Percentiles rank a stretch among this genome's conserved stretches.
phyloP scores from a whole-genome alignment of 2,329 filamentous ascomycete species.

The Annulohypoxylon truncatum region DNA sequence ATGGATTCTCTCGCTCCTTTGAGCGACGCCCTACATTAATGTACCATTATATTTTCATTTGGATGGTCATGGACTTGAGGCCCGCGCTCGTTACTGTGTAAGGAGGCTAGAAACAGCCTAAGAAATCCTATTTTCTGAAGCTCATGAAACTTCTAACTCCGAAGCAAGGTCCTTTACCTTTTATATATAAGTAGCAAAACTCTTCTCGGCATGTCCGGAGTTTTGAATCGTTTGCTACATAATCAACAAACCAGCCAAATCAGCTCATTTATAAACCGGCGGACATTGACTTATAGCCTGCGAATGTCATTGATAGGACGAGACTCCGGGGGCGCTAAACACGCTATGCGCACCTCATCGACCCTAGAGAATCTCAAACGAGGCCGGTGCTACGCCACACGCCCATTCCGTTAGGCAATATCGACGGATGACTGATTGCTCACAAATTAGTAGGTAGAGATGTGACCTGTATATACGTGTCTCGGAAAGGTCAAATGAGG shows the following conservation, averaged over 20 bases:
- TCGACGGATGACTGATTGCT: slow-evolving; percentile 12
- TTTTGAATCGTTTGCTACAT: not conserved
- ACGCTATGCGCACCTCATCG: slow-evolving; percentile 7
- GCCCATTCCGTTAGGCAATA: not conserved
- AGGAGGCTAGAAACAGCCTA: not conserved
- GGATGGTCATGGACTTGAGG: not conserved
- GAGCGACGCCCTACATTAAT: not conserved
- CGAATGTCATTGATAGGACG: not conserved
- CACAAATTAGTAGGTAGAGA: slow-evolving; percentile 10
- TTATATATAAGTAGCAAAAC: too few relatives aligned
- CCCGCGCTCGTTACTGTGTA: not conserved
- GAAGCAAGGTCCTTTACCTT: not conserved
- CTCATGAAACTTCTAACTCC: not conserved
- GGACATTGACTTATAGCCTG: not conserved
- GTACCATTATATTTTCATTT: not conserved
- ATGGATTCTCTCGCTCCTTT: not conserved
- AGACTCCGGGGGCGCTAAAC: not conserved
- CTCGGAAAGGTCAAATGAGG: slow-evolving; percentile 28
- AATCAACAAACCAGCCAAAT: not conserved
- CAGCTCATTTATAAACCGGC: not conserved
- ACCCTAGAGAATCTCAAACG: not conserved
- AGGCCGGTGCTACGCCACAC: not conserved
- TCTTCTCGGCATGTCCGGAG: not conserved
- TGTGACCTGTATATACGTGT: slow-evolving; percentile 23
- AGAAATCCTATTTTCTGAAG: not conserved